These are phyloP conservation scores for Cucumis melo DNA, from an alignment of 306 rosid genomes.

Conservation along the genomic window DNA sequence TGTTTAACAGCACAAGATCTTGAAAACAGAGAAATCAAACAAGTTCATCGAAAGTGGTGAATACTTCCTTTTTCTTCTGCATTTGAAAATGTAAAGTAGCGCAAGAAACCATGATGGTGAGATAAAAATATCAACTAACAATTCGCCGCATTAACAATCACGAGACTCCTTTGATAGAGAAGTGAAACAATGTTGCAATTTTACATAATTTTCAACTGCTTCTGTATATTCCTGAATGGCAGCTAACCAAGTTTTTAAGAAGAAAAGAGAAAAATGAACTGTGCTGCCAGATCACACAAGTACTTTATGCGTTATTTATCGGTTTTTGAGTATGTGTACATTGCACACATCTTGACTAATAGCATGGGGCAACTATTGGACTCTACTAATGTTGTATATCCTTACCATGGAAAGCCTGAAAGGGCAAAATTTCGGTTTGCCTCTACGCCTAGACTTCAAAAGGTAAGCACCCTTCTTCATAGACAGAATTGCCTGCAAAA, in stretches of 20 bases:
- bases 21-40: neutral
- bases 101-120: neutral
- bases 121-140: neutral
- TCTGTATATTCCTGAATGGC: neutral
- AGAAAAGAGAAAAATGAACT: neutral
- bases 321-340: neutral
- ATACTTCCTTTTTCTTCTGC: neutral
- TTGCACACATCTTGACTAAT: neutral
- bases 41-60: neutral
- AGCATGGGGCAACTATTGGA: neutral
- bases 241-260: neutral
- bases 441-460: conserved; percentile 58
- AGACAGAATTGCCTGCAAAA: conserved; percentile 63
- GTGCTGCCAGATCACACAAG: neutral
- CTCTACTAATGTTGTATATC: neutral
- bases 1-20: neutral
- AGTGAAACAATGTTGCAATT: neutral
- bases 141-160: neutral
- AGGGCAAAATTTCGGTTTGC: conserved; percentile 73
- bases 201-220: neutral
- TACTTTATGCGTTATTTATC: neutral
- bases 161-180: neutral
- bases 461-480: conserved; percentile 78
- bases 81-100: neutral
- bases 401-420: conserved; percentile 72